Evolutionary conservation across 495 filamentous ascomycete genomes (phyloP), one percentile per base, ranked within the genome.

Genomic region (Talaromyces stipitatus): DNA sequence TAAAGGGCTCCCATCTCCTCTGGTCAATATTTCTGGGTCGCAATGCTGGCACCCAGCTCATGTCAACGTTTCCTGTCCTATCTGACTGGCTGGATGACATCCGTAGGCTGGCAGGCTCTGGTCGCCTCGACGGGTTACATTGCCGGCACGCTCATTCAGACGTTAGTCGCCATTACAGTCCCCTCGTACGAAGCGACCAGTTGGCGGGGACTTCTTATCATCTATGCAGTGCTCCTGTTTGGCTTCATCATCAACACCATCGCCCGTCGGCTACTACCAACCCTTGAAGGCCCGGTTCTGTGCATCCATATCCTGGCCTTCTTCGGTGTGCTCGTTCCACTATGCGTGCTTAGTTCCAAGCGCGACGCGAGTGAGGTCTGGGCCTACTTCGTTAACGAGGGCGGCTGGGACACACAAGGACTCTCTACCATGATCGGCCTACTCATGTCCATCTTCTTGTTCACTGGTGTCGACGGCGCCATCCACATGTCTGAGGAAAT

Each of bases 401-500:
- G 80, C 2, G 67, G 57, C 2, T 81, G 76, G 71, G 59, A 71
- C 0, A 72, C 68, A 2, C 69, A 73, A 45, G 73, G 69, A 6
- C 41, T 80, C 2, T 72, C 74, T 0, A 76, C 33, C 33, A 36
- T 36, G 33, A n/a, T 36, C 33, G 33, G 33, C 1, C 3, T 36
- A n/a, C 72, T 50, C 73, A 78, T 23, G 67, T 69, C 62, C n/a
- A 66, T 78, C 3, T 81, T 72, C 57, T 66, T 75, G n/a, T 76
- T 74, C 52, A 67, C 66, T n/a, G 74, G 72, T 41, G 64, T 65
- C 22, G 74, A 77, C 60, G 66, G 70, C 20, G 68, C 72, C 4
- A 70, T 76, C 3, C 75, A 78, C 16, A 82, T 82, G 78, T 68
- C 79, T 14, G 79, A 83, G 54, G 81, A 83, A 57, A 72, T 81